Evolutionary conservation across 2,329 filamentous ascomycete species (phyloP).

Genomic region (Penicillium sp.): DNA sequence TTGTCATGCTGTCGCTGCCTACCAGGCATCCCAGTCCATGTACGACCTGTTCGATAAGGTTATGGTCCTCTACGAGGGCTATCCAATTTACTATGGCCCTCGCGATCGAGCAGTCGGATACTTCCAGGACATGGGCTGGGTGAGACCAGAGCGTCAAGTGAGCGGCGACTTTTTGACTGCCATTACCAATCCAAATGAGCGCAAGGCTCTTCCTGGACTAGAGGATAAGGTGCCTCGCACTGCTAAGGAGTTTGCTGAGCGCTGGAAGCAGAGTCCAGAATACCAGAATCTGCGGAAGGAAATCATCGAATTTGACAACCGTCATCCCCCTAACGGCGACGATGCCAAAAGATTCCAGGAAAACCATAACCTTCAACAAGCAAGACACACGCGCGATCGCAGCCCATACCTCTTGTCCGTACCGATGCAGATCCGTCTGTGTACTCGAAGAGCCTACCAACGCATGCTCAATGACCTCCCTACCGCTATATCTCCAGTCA

Average conservation of each 20-base stretch:
- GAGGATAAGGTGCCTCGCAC: slow-evolving; percentile 64
- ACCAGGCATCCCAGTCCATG: slow-evolving; percentile 52
- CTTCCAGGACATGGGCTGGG: slow-evolving; percentile 69
- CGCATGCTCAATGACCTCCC: slow-evolving; percentile 73
- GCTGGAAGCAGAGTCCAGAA: slow-evolving; percentile 40
- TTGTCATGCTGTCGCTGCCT: slow-evolving; percentile 43
- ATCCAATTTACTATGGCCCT: slow-evolving; percentile 73
- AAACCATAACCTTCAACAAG: slow-evolving; percentile 39
- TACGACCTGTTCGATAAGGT: slow-evolving; percentile 71
- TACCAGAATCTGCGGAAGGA: slow-evolving; percentile 31
- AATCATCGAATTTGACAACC: slow-evolving; percentile 35
- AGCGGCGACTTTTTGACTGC: slow-evolving; percentile 69
- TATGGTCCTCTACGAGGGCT: slow-evolving; percentile 71
- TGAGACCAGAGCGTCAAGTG: slow-evolving; percentile 65
- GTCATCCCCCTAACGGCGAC: slow-evolving; percentile 37
- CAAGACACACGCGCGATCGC: slow-evolving; percentile 48
- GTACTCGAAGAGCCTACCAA: slow-evolving; percentile 76
- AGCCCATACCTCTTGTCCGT: slow-evolving; percentile 75
- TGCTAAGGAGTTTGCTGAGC: slow-evolving; percentile 63
- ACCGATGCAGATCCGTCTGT: slow-evolving; percentile 71
- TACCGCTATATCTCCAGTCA: slow-evolving; percentile 64
- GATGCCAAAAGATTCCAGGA: slow-evolving; percentile 32
- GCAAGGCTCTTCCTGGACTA: slow-evolving; percentile 56
- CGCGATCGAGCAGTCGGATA: slow-evolving; percentile 59
- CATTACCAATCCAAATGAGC: slow-evolving; percentile 64